Conservation (phyloP, 148 eudicot genomes). For the Rhododendron mucronatum region DNA sequence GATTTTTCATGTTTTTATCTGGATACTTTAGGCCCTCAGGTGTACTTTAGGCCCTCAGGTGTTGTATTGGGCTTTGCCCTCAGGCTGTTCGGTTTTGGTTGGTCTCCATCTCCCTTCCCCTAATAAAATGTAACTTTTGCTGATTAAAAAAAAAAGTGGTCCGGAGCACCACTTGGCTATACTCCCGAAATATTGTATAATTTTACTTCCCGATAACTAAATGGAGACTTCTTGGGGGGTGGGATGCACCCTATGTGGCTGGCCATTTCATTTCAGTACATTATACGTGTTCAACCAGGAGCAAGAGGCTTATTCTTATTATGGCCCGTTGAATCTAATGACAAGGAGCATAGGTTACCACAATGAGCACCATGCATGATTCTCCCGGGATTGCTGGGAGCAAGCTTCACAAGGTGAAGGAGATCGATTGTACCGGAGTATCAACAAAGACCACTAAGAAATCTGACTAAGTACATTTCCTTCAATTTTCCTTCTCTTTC, state of each 20-base stretch:
- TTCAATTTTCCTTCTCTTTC: not conserved
- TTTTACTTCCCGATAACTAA: no score
- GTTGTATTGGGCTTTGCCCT: no score
- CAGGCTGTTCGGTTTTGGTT: no score
- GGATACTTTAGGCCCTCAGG: no score
- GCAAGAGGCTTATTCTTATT: slow-evolving; percentile 72
- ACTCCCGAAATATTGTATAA: no score
- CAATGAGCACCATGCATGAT: slow-evolving; percentile 93
- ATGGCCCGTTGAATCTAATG: slow-evolving; percentile 62
- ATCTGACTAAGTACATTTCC: not conserved
- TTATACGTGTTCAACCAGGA: slow-evolving; percentile 59
- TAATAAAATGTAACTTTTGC: no score
- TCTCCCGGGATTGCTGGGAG: slow-evolving; percentile 83
- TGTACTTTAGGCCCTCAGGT: no score
- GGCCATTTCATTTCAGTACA: slow-evolving; percentile 94
- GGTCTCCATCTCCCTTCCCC: no score
- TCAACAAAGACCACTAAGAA: not conserved
- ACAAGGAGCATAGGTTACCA: slow-evolving; percentile 80
- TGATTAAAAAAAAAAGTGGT: no score
- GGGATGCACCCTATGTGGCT: slow-evolving; percentile 87
- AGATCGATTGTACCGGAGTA: slow-evolving; percentile 36
- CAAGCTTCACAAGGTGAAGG: slow-evolving; percentile 49
- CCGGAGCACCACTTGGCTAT: no score
- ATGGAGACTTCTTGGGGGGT: slow-evolving; percentile 43
- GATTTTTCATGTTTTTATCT: no score